Percentiles rank a stretch among this genome's conserved stretches.
These are phyloP conservation scores for Nemania bipapillata DNA, from an alignment of 2,329 filamentous ascomycete species.

Conservation along the genomic window DNA sequence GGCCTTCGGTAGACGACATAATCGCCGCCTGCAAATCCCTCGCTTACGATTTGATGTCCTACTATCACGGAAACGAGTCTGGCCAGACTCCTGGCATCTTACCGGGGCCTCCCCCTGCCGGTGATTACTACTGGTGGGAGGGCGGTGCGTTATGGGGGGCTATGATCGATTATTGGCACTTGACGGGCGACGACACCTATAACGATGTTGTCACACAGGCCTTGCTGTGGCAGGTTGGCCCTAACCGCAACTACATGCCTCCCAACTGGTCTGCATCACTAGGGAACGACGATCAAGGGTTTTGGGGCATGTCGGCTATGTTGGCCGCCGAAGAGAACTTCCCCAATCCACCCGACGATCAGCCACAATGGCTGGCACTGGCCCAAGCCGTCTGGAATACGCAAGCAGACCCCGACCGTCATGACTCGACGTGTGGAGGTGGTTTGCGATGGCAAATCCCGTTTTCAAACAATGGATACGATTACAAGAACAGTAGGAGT, in stretches of 20 bases:
- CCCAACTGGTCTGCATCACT: constrained; percentile 55
- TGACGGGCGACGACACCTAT: constrained; percentile 63
- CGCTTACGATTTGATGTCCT: constrained; percentile 49
- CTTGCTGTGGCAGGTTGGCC: constrained; percentile 59
- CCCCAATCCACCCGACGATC: constrained; percentile 61
- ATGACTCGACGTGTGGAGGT: constrained; percentile 69
- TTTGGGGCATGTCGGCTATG: constrained; percentile 73
- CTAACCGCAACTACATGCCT: constrained; percentile 61
- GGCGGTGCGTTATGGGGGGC: constrained; percentile 51
- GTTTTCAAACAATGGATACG: constrained; percentile 66
- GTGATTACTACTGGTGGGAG: constrained; percentile 54
- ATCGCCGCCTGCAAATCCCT: constrained; percentile 55
- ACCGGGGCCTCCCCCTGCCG: constrained; percentile 50
- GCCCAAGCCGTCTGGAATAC: constrained; percentile 73
- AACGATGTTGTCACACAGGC: constrained; percentile 61
- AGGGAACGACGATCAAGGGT: constrained; percentile 69
- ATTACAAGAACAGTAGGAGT: constrained; percentile 52
- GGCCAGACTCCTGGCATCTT: constrained; percentile 51
- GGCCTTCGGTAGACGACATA: constrained; percentile 60
- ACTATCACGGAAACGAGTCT: constrained; percentile 51
- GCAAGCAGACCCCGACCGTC: constrained; percentile 65
- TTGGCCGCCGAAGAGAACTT: constrained; percentile 71
- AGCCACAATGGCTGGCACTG: constrained; percentile 71
- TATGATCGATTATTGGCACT: constrained; percentile 59
- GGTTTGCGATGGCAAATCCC: constrained; percentile 76